Conservation (phyloP, 1,139 yeast genomes). For the Protomyces inundatus region DNA sequence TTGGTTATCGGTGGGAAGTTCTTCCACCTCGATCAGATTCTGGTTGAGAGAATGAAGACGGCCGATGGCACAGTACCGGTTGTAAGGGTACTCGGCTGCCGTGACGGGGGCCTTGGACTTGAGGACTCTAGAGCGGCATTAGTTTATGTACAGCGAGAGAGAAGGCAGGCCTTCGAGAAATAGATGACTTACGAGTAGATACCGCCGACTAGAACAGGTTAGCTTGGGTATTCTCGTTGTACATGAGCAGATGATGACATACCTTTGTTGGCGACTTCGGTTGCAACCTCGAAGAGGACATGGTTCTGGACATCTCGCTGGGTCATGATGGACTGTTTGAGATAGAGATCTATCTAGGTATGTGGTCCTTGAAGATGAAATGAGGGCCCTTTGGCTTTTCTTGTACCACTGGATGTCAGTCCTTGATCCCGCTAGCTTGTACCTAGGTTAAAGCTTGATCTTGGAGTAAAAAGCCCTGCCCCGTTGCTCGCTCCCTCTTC, state of each 20-base stretch:
- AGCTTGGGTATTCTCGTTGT: neutral
- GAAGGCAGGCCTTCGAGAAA: neutral
- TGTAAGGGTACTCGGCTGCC: conserved; percentile 76
- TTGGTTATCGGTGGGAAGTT: conserved; percentile 56
- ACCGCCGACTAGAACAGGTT: conserved; percentile 62
- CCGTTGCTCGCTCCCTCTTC: too few relatives aligned
- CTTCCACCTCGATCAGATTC: conserved; percentile 76
- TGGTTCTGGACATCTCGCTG: conserved; percentile 57
- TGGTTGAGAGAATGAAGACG: conserved; percentile 54
- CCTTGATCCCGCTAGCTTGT: too few relatives aligned
- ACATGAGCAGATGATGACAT: neutral
- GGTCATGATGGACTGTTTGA: neutral
- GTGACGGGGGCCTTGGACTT: conserved; percentile 97
- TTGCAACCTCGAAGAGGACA: conserved; percentile 85
- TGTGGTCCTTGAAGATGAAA: too few relatives aligned
- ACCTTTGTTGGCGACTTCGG: conserved; percentile 87
- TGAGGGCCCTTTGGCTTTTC: too few relatives aligned
- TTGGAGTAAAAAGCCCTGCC: too few relatives aligned
- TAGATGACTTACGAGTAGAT: conserved; percentile 56
- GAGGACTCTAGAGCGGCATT: conserved; percentile 47
- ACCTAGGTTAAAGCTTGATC: too few relatives aligned
- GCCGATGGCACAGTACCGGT: conserved; percentile 80
- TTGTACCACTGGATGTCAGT: too few relatives aligned
- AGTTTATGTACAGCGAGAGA: neutral
- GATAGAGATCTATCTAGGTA: too few relatives aligned